Conservation (phyloP, 129 eudicot genomes). For the Flaveria ramosissima region DNA sequence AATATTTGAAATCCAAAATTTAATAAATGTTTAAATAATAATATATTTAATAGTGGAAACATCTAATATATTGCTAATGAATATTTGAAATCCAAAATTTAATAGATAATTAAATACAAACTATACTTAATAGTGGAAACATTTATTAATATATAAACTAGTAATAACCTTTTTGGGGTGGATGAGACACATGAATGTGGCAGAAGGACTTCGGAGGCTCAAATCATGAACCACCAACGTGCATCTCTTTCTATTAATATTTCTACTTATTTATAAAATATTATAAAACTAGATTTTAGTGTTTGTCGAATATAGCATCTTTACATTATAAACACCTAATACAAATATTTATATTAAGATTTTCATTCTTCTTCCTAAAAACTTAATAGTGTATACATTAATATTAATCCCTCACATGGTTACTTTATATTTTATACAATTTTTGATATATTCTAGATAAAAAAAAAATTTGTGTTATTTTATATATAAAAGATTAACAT, state of each 20-base stretch:
- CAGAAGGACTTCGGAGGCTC: constrained; percentile 16
- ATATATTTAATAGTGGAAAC: too few species aligned
- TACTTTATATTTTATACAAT: neutral
- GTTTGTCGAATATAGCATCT: neutral
- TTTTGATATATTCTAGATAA: neutral
- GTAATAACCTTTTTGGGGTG: constrained; percentile 25
- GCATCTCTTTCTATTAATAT: constrained; percentile 24
- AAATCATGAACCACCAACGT: constrained; percentile 34
- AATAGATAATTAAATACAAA: neutral
- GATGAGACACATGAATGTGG: constrained; percentile 28
- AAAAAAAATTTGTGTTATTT: neutral
- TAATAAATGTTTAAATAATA: too few species aligned
- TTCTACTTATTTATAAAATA: neutral
- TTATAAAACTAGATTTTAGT: neutral
- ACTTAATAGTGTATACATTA: too few species aligned
- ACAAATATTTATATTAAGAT: neutral
- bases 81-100: neutral
- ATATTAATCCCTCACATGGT: neutral
- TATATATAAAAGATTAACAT: neutral
- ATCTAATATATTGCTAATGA: neutral
- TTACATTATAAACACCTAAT: neutral
- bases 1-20: too few species aligned
- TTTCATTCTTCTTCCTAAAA: neutral
- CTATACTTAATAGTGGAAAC: neutral
- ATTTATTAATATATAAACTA: neutral